A percentile compares a stretch with the other conserved stretches of the same genome.
Conservation (phyloP, 2,329 filamentous ascomycete species). For the Fonsecaea pedrosoi region DNA sequence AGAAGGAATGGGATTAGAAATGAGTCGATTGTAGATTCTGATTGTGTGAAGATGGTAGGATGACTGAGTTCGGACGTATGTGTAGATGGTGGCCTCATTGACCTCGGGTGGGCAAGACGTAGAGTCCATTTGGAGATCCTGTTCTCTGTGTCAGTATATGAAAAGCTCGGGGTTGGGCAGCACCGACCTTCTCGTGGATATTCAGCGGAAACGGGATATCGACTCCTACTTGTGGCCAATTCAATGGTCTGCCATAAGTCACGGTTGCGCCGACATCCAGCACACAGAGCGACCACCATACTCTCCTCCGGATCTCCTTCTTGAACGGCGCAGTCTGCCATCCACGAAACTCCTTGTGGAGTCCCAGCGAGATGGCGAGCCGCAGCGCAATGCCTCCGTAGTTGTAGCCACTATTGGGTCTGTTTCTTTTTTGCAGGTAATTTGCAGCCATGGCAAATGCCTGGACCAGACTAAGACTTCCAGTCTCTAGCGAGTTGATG, state of each 20-base stretch:
- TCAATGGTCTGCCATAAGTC: conserved; percentile 58
- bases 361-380: conserved; percentile 58
- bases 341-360: conserved; percentile 59
- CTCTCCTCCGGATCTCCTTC: conserved; percentile 50
- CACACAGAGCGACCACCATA: conserved; percentile 65
- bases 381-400: conserved; percentile 59
- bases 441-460: conserved; percentile 57
- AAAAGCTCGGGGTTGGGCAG: background rate
- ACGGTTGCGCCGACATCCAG: conserved; percentile 61
- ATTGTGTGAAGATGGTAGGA: conserved; percentile 54
- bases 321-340: conserved; percentile 55
- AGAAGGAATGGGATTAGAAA: conserved; percentile 51
- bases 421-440: conserved; percentile 60
- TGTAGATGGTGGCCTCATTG: conserved; percentile 51
- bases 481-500: conserved; percentile 55
- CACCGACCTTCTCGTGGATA: conserved; percentile 34
- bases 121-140: conserved; percentile 45
- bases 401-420: conserved; percentile 60
- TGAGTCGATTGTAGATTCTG: conserved; percentile 53
- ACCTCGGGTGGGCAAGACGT: conserved; percentile 48
- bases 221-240: conserved; percentile 51
- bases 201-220: conserved; percentile 35
- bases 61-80: conserved; percentile 51
- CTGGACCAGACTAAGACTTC: conserved; percentile 58
- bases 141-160: conserved; percentile 8